Evolutionary conservation across 2,329 filamentous ascomycete genomes (phyloP).

Genomic region (Neopestalotiopsis sp.): DNA sequence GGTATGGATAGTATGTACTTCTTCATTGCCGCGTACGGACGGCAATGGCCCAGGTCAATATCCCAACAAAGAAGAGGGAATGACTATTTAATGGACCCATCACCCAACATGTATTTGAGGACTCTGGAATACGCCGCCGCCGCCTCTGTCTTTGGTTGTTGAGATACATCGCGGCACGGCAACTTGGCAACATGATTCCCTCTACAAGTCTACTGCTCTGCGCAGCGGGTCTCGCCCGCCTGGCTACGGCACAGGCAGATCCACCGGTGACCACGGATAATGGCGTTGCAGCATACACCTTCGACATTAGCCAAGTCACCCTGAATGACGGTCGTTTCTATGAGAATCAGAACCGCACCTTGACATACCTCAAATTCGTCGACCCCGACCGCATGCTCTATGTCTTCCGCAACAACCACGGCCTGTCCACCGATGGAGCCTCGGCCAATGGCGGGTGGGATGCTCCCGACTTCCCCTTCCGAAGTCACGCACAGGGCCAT

Average conservation of each 20-base stretch:
- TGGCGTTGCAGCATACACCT: constrained; percentile 41
- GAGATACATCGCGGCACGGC: not conserved
- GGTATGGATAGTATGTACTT: too few species aligned
- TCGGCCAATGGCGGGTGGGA: constrained; percentile 57
- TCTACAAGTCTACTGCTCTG: not conserved
- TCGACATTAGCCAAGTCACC: constrained; percentile 46
- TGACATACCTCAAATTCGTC: constrained; percentile 51
- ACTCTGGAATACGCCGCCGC: not conserved
- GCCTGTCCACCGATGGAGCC: constrained; percentile 52
- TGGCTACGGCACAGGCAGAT: constrained; percentile 29
- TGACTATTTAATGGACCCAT: not conserved
- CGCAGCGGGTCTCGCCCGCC: not conserved
- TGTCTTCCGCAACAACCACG: constrained; percentile 52
- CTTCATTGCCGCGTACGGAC: not conserved
- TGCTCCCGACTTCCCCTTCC: constrained; percentile 58
- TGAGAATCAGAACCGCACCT: constrained; percentile 52
- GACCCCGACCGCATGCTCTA: constrained; percentile 53
- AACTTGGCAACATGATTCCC: not conserved
- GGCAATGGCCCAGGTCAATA: not conserved
- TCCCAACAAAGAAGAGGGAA: not conserved
- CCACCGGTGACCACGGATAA: constrained; percentile 34
- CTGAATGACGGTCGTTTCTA: constrained; percentile 45
- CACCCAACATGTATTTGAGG: not conserved
- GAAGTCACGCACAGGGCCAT: constrained; percentile 57
- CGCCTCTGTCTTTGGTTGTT: not conserved